Evolutionary conservation across 2,329 filamentous ascomycete species (phyloP), one percentile per base, ranked within the genome.

Genomic region (Microcyclosporella mali): DNA sequence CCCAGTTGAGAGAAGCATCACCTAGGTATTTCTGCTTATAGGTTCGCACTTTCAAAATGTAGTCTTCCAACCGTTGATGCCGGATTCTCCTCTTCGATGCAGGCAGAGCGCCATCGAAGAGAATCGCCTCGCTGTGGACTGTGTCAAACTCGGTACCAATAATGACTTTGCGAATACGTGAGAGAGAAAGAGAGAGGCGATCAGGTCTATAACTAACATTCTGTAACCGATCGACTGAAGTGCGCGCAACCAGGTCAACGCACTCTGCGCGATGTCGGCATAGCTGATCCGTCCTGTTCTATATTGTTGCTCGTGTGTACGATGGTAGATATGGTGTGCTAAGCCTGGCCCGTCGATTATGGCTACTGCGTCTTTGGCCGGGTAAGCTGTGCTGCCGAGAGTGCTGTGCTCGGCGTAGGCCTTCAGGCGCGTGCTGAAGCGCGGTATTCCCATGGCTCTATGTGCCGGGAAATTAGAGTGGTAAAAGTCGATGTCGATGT

Each of bases 41-140:
- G 2, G 65, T 62, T 30, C 74, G 71, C 16, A 89, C 66, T 16
- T 77, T 72, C 3, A 67, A 65, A 6, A 83, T 77, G 16, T 72
- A 77, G 15, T 70, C 72, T 37, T 78, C 68, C 28, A 85, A 70
- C 27, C 88, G 74, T 8, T 73, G 63, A 38, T 81, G 66, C 3
- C 88, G 77, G 6, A 79, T 77, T 0, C 67, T 61, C 27, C 74
- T 71, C 60, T 95, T 95, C 3, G 70, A 64, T 0, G 61, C 45
- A 0, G 90, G 90, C 1, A 97, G 72, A 43, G 79, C 82, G 11
- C 88, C 88, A 62, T 97, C 90, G 56, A 97, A 95, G 61, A 84
- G 88, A 40, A 95, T 84, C 35, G 74, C 78, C 45, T 77, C 68
- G 52, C 81, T 85, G 21, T 25, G n/a, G n/a, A 25, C 4, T 25